phyloP scores from a whole-genome alignment of 257 asterid genomes.

The Nicotiana benthamiana region DNA sequence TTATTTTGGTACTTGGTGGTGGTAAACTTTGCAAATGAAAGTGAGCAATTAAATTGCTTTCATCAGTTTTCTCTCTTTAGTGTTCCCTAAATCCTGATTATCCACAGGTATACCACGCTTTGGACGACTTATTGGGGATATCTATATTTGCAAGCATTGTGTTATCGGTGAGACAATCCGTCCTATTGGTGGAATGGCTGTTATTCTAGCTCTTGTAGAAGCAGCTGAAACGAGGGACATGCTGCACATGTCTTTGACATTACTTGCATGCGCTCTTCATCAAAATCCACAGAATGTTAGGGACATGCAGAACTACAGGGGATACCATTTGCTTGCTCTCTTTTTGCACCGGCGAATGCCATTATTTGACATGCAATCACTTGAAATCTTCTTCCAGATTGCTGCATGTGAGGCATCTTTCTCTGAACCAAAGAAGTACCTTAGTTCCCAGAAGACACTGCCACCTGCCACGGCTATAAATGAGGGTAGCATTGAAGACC shows the following conservation, averaged over 20 bases:
- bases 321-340: conserved; percentile 92
- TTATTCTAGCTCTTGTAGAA: conserved; percentile 94
- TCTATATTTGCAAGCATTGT: conserved; percentile 79
- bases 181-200: conserved; percentile 93
- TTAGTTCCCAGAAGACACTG: conserved; percentile 29
- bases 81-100: conserved; percentile 15
- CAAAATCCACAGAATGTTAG: conserved; percentile 96
- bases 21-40: neutral
- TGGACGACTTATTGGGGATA: conserved; percentile 91
- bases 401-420: conserved; percentile 99
- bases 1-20: neutral
- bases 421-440: conserved; percentile 71
- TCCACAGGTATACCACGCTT: conserved; percentile 91
- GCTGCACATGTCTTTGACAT: conserved; percentile 93
- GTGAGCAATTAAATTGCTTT: neutral
- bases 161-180: conserved; percentile 90
- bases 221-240: conserved; percentile 97
- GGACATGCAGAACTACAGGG: conserved; percentile 93
- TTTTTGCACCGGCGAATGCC: conserved; percentile 91
- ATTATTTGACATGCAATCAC: conserved; percentile 94
- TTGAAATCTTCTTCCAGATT: conserved; percentile 92
- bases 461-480: conserved; percentile 48
- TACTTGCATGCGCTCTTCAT: conserved; percentile 86
- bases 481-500: conserved; percentile 68
- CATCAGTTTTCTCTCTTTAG: conserved; percentile 11